Base-by-base conservation (phyloP, 2,329 filamentous ascomycete species). In the Xylogone sp. region DNA sequence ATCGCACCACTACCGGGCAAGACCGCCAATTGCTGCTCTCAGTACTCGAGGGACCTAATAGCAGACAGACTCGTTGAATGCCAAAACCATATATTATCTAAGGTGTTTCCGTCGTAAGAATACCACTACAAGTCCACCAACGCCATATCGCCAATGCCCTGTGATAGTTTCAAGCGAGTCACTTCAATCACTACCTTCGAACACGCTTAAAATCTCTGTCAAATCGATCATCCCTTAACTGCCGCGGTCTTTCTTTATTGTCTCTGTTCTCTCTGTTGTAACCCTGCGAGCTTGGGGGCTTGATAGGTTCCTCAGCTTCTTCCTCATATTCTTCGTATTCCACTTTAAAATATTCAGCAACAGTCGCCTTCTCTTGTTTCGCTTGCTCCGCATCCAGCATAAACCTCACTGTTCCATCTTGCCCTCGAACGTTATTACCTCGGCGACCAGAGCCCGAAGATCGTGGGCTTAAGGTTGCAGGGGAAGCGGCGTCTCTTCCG, bases 311-410 rank as follows among this genome's bases (percentile, higher is more conserved):
- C 58, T 96, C 90, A 21, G 91, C 82, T 64, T 95, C 90, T 42
- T 88, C 75, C 64, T 88, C 84, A 61, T 86, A 84, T 64, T 91
- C 87, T 58, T 91, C 88, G 61, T 82, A 90, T 62, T 90, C 86
- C 43, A 87, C 81, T 42, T 80, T 82, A 64, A 87, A 90, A 67
- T 86, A 91, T 46, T 79, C 75, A 3, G 78, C 77, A 2, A 92
- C 86, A 12, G 79, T 76, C 12, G 78, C 77, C 60, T 83, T 81
- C 70, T 99, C 94, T 16, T 77, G 76, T 45, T 80, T 78, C 2
- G 91, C 91, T 46, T 86, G 81, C 50, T 87, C 85, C 0, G 86
- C 82, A 57, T 96, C 88, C 46, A 97, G 85, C 69, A 97, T 90
- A 68, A 96, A 97, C 6, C 94, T 82, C 58, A 95, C 83, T 0